These are phyloP conservation scores for Coffea canephora DNA, from an alignment of 257 asterid genomes.

Conservation along the genomic window DNA sequence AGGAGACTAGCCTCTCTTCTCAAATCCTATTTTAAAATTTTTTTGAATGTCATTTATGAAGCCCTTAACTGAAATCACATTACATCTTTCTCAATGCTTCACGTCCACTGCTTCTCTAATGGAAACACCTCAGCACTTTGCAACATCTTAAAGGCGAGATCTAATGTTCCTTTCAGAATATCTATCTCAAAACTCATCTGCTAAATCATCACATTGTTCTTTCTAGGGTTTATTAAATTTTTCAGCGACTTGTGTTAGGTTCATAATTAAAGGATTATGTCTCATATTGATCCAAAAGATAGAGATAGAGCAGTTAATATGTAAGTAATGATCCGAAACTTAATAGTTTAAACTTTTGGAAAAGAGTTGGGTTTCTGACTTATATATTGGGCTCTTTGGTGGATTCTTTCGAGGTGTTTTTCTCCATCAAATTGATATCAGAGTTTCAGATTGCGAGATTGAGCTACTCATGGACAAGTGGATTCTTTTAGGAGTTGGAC, in stretches of 20 bases:
- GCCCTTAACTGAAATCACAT: conserved; percentile 38
- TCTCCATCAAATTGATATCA: no score
- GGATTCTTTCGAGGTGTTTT: no score
- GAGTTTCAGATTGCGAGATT: no score
- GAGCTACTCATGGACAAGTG: no score
- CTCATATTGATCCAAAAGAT: no score
- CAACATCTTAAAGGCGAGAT: conserved; percentile 61
- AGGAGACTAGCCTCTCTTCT: conserved; percentile 14
- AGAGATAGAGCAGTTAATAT: no score
- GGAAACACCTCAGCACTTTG: conserved; percentile 48
- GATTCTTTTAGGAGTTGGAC: no score
- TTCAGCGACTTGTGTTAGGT: not conserved
- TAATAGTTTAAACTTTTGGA: no score
- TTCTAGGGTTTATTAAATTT: conserved; percentile 28
- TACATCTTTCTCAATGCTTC: conserved; percentile 51
- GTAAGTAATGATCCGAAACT: no score
- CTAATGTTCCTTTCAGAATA: conserved; percentile 57
- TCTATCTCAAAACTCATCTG: conserved; percentile 66
- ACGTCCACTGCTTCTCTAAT: conserved; percentile 65
- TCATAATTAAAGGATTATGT: no score
- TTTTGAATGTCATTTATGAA: conserved; percentile 37
- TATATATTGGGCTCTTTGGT: no score
- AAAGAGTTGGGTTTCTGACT: no score
- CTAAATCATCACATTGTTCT: conserved; percentile 36
- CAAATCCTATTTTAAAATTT: conserved; percentile 30